Evolutionary conservation across 2,329 filamentous ascomycete species (phyloP).

Genomic region (Camillea tinctor): DNA sequence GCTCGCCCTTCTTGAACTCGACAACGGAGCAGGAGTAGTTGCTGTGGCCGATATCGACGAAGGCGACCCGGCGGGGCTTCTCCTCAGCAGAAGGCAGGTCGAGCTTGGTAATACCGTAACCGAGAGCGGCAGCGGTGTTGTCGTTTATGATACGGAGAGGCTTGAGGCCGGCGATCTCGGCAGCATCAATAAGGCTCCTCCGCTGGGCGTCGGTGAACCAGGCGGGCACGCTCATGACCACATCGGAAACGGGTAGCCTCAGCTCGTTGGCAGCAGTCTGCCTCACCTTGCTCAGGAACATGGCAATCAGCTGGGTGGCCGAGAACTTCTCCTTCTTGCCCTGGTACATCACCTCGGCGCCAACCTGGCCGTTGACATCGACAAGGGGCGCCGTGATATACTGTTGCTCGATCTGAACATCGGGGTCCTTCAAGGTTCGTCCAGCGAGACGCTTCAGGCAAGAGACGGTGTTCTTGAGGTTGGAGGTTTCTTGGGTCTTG

Average conservation of each 20-base stretch:
- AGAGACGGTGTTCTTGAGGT: conserved; percentile 97
- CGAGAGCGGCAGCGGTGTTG: conserved; percentile 91
- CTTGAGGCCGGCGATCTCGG: conserved; percentile 92
- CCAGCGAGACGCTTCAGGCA: conserved; percentile 91
- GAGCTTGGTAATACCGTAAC: conserved; percentile 96
- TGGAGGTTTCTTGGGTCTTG: conserved; percentile 98
- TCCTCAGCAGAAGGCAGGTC: conserved; percentile 84
- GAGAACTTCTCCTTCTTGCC: conserved; percentile 95
- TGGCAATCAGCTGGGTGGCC: conserved; percentile 89
- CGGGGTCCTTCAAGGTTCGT: conserved; percentile 82
- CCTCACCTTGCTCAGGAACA: conserved; percentile 95
- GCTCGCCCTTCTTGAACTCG: conserved; percentile 95
- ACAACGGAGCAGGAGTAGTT: conserved; percentile 94
- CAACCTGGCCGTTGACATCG: conserved; percentile 91
- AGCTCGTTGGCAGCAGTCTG: conserved; percentile 83
- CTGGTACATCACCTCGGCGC: conserved; percentile 88
- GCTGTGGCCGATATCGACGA: conserved; percentile 94
- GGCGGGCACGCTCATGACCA: conserved; percentile 90
- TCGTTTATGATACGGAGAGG: conserved; percentile 95
- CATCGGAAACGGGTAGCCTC: conserved; percentile 85
- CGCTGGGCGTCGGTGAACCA: conserved; percentile 98
- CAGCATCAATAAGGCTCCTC: conserved; percentile 82
- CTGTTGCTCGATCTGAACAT: conserved; percentile 89
- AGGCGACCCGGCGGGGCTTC: conserved; percentile 85
- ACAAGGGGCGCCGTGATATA: conserved; percentile 83